Evolutionary conservation across 345 rosid genomes (phyloP), one percentile per base, ranked within the genome.

Genomic region (Bretschneidera sinensis): DNA sequence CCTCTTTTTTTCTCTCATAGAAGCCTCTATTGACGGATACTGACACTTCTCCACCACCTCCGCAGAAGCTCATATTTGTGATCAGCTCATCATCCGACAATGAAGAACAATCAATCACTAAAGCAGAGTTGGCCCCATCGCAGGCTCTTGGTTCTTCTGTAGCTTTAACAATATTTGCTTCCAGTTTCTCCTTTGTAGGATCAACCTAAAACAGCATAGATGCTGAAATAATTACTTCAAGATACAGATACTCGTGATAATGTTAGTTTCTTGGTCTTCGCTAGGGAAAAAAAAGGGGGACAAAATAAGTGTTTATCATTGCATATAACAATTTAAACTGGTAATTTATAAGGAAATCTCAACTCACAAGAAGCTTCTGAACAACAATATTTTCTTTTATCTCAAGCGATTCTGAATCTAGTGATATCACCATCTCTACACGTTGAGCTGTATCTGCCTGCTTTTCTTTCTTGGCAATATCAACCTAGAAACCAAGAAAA

Each of bases 301-400:
- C 4, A 24, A 60, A 28, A 20, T 9, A 49, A 43, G 39, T 5
- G 39, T 47, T 34, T 17, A 22, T 33, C 22, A 58, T 16, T 6
- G 51, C 21, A 33, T 35, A 28, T 20, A 25, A 59, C 0, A 53
- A 28, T 17, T 64, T 5, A 33, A 21, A 23, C 24, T 22, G 23
- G 48, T 35, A 21, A 45, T 24, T n/a, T 21, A 39, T 21, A 55
- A 24, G 15, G 20, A 57, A 18, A 0, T n/a, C 50, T 33, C 4
- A 56, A 69, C 74, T 65, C 33, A 65, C 71, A 71, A 61, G 74
- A 48, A 71, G 74, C 48, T 18, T 58, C 15, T 21, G 54, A 9
- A 68, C 63, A 51, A 76, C 76, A 28, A 9, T 17, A 56, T 68
- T 76, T n/a, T n/a, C n/a, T n/a, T n/a, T n/a, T n/a, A n/a, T n/a